These are phyloP conservation scores for Mercurialis annua DNA, from an alignment of 345 rosid genomes.

Conservation along the genomic window DNA sequence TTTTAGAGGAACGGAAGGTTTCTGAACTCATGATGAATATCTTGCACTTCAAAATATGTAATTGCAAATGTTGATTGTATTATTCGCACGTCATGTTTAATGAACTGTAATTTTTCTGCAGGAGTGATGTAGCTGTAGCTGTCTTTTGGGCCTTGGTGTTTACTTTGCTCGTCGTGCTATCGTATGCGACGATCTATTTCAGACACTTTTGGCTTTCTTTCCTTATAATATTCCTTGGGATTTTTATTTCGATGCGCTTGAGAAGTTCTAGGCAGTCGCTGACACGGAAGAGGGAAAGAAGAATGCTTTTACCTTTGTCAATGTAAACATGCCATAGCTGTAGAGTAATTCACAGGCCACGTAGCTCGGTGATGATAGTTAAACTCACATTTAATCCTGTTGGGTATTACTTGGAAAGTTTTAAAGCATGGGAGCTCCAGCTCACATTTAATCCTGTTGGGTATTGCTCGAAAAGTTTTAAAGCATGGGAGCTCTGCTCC, in stretches of 20 bases:
- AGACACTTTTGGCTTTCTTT: constrained; percentile 35
- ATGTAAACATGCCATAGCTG: constrained; percentile 26
- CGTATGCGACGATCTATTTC: constrained; percentile 27
- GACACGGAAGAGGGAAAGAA: constrained; percentile 41
- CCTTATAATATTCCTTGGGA: constrained; percentile 28
- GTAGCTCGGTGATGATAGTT: constrained; percentile 4
- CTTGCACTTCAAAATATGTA: background rate
- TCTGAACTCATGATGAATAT: background rate
- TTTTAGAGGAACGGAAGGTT: background rate
- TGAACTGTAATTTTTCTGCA: constrained; percentile 25
- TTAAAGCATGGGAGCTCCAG: background rate
- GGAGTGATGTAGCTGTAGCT: constrained; percentile 48
- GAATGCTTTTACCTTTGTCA: constrained; percentile 46
- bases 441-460: constrained; percentile 6
- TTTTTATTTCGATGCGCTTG: constrained; percentile 36
- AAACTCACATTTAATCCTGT: background rate
- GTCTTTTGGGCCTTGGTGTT: constrained; percentile 38
- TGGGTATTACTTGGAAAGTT: constrained; percentile 3
- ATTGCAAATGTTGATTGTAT: background rate
- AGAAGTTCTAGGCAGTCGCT: constrained; percentile 39
- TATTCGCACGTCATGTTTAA: constrained; percentile 2
- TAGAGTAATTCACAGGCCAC: constrained; percentile 8
- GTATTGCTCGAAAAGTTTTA: background rate
- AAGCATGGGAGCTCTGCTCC: constrained; percentile 11
- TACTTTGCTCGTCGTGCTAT: constrained; percentile 33